Evolutionary conservation across 345 rosid species (phyloP).

Genomic region (Brassica incana): DNA sequence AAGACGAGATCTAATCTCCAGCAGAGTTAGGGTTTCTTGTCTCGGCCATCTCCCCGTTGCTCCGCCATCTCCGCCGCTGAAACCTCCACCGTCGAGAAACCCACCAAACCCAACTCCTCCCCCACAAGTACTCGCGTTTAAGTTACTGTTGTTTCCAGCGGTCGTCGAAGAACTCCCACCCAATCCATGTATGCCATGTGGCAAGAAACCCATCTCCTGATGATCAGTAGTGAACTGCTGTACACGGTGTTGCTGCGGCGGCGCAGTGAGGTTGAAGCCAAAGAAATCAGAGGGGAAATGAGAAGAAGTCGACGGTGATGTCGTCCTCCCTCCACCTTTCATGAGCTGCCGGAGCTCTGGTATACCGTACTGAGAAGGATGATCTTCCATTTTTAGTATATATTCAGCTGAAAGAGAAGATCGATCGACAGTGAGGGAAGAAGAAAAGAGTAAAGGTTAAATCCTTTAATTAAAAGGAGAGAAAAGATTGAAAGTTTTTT

Average conservation of each 20-base stretch:
- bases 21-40: slow-evolving; percentile 92
- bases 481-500: slow-evolving; percentile 40
- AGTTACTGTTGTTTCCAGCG: slow-evolving; percentile 25
- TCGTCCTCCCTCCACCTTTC: slow-evolving; percentile 46
- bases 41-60: slow-evolving; percentile 89
- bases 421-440: slow-evolving; percentile 7
- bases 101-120: slow-evolving; percentile 44
- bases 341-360: slow-evolving; percentile 70
- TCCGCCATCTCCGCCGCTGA: slow-evolving; percentile 54
- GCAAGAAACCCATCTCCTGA: slow-evolving; percentile 47
- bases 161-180: slow-evolving; percentile 40
- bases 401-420: slow-evolving; percentile 16
- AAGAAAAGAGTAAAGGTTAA: slow-evolving; percentile 20
- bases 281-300: slow-evolving; percentile 41
- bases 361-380: slow-evolving; percentile 50
- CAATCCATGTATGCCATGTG: slow-evolving; percentile 51
- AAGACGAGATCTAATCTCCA: slow-evolving; percentile 97
- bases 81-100: slow-evolving; percentile 44
- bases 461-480: slow-evolving; percentile 34
- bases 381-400: slow-evolving; percentile 59
- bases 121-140: slow-evolving; percentile 38
- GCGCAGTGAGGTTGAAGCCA: slow-evolving; percentile 32
- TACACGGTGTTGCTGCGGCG: slow-evolving; percentile 34
- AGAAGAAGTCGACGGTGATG: slow-evolving; percentile 38
- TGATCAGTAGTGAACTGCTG: slow-evolving; percentile 42